Conservation (phyloP, 2,329 filamentous ascomycete genomes). For the Aureobasidium uvarum region DNA sequence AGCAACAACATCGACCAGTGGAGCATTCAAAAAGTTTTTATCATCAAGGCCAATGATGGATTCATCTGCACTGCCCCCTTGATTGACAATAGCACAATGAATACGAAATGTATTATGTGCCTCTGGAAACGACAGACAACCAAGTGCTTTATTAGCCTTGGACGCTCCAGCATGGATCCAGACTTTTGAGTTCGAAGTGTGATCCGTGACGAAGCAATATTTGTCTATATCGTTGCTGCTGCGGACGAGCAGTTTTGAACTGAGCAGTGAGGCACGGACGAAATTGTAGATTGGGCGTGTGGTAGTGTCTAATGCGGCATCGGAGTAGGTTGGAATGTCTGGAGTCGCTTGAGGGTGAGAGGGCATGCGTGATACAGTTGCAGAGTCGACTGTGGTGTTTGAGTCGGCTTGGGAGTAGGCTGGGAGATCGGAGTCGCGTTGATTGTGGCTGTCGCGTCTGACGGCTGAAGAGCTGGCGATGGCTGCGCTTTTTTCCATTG, state of each 20-base stretch:
- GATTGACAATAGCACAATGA: background rate
- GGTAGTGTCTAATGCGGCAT: background rate
- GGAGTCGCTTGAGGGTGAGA: background rate
- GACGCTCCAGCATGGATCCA: constrained; percentile 25
- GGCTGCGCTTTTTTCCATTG: constrained; percentile 1
- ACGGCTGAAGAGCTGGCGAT: background rate
- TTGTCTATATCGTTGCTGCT: constrained; percentile 1
- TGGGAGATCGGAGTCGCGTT: background rate
- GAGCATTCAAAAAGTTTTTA: background rate
- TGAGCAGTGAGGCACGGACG: constrained; percentile 1
- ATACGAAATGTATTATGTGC: constrained; percentile 18
- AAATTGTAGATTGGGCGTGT: background rate
- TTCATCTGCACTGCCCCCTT: background rate
- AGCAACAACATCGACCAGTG: constrained; percentile 3
- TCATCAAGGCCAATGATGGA: background rate
- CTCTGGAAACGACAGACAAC: constrained; percentile 7
- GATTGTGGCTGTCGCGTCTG: background rate
- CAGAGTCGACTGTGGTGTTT: background rate
- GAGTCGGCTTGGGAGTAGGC: background rate
- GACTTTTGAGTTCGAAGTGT: background rate
- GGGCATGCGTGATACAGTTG: background rate
- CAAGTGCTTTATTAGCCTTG: constrained; percentile 1
- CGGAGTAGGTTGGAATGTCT: constrained; percentile 1
- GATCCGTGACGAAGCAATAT: constrained; percentile 20
- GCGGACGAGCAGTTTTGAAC: constrained; percentile 7